These are phyloP conservation scores for Acanthamoeba castellanii DNA, from an alignment of 208 protist species.

Conservation along the genomic window DNA sequence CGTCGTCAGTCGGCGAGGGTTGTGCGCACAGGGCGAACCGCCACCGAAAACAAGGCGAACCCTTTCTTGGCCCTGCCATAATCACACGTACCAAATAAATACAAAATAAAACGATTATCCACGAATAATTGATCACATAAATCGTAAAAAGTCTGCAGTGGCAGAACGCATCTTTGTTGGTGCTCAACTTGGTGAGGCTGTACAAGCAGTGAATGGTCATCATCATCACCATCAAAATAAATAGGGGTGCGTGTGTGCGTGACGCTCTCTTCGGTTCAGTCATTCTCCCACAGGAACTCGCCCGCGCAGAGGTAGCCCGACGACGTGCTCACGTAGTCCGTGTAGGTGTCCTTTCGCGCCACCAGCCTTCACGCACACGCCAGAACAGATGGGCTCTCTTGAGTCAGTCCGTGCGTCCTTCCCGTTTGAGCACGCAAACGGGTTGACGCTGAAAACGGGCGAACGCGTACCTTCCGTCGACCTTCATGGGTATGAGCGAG, in stretches of 20 bases:
- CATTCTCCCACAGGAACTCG: constrained; percentile 37
- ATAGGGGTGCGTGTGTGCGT: not conserved
- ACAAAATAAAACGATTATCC: too few relatives aligned
- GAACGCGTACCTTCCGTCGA: constrained; percentile 23
- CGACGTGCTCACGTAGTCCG: constrained; percentile 31
- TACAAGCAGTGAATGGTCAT: too few relatives aligned
- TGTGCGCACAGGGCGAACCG: too few relatives aligned
- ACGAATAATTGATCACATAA: too few relatives aligned
- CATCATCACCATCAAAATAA: not conserved
- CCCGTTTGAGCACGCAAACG: not conserved
- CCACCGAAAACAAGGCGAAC: too few relatives aligned
- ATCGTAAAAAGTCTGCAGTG: too few relatives aligned
- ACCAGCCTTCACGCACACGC: not conserved
- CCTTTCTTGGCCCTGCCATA: too few relatives aligned
- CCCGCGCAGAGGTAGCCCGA: constrained; percentile 18
- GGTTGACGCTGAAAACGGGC: not conserved
- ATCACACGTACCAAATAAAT: too few relatives aligned
- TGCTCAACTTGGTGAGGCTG: too few relatives aligned
- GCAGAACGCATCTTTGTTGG: too few relatives aligned
- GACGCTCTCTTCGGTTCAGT: not conserved
- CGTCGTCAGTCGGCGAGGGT: too few relatives aligned
- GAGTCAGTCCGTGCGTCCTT: too few relatives aligned
- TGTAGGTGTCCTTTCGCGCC: constrained; percentile 39
- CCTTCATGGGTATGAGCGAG: constrained; percentile 56
- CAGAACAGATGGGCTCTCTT: not conserved